These are phyloP conservation scores for Lophium mytilinum DNA, from an alignment of 495 filamentous ascomycete species.

Conservation along the genomic window DNA sequence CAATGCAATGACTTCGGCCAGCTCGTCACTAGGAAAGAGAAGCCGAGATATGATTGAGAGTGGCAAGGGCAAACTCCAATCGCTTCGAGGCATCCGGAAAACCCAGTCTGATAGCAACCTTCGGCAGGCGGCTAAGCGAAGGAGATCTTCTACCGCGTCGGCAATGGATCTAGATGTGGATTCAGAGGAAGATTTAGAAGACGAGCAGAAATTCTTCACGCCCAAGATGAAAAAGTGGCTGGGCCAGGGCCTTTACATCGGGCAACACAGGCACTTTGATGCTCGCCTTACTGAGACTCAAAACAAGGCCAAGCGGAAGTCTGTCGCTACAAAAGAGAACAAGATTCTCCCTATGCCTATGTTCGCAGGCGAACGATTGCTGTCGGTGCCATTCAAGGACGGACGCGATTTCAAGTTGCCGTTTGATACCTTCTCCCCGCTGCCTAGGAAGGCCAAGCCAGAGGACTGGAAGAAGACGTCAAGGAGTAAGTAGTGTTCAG, in stretches of 20 bases:
- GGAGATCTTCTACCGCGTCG: not conserved
- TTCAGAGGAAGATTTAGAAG: conserved; percentile 6
- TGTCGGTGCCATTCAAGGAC: conserved; percentile 45
- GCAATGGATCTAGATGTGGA: not conserved
- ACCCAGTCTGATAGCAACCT: conserved; percentile 17
- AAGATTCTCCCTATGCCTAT: conserved; percentile 56
- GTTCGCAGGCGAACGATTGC: conserved; percentile 46
- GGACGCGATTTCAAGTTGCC: conserved; percentile 80
- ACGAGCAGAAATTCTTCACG: conserved; percentile 12
- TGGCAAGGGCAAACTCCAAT: conserved; percentile 34
- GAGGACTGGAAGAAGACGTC: conserved; percentile 84
- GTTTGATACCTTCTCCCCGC: conserved; percentile 79
- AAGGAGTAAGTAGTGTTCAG: conserved; percentile 55
- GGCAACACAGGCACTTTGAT: conserved; percentile 62
- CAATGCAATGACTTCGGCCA: conserved; percentile 16
- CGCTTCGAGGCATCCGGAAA: conserved; percentile 35
- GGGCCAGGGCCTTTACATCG: conserved; percentile 77
- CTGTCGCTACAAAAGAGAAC: conserved; percentile 34
- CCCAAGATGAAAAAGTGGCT: conserved; percentile 50
- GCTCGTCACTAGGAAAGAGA: conserved; percentile 48
- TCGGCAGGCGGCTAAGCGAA: conserved; percentile 4
- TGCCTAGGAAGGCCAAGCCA: conserved; percentile 79
- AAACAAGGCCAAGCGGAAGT: conserved; percentile 12
- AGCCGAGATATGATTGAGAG: conserved; percentile 39
- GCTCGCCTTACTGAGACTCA: conserved; percentile 50